Evolutionary conservation across 768 basidiomycete genomes (phyloP).

Genomic region (Lactifluus rugatus): DNA sequence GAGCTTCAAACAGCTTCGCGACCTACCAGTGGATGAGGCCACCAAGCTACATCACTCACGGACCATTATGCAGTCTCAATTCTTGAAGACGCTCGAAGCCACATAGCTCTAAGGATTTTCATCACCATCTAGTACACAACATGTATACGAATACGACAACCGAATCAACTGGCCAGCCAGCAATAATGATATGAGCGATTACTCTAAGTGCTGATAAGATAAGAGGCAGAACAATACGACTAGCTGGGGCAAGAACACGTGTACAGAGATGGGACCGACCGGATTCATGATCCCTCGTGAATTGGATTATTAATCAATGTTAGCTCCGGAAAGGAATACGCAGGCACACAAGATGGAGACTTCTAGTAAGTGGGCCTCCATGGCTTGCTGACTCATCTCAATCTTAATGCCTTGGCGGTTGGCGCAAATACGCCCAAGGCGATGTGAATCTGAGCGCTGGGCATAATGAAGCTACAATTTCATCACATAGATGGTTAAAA

Average conservation of each 20-base stretch:
- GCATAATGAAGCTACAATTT: slow-evolving; percentile 7
- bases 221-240: not conserved
- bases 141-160: not conserved
- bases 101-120: not conserved
- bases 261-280: not conserved
- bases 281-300: not conserved
- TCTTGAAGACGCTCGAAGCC: slow-evolving; percentile 15
- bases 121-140: not conserved
- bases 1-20: slow-evolving; percentile 13
- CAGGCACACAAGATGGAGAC: slow-evolving; percentile 19
- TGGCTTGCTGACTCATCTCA: slow-evolving; percentile 16
- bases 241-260: not conserved
- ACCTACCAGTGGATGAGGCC: slow-evolving; percentile 9
- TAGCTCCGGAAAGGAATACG: slow-evolving; percentile 18
- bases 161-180: not conserved
- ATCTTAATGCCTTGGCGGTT: slow-evolving; percentile 12
- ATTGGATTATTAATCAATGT: slow-evolving; percentile 8
- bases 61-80: slow-evolving; percentile 12
- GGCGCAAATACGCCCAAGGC: slow-evolving; percentile 11
- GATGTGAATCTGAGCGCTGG: not conserved
- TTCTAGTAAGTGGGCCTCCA: slow-evolving; percentile 16
- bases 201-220: not conserved
- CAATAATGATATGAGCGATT: not conserved
- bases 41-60: slow-evolving; percentile 16
- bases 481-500: not conserved